These are phyloP conservation scores for Penicillium angulare DNA, from an alignment of 495 filamentous ascomycete genomes.

Conservation along the genomic window DNA sequence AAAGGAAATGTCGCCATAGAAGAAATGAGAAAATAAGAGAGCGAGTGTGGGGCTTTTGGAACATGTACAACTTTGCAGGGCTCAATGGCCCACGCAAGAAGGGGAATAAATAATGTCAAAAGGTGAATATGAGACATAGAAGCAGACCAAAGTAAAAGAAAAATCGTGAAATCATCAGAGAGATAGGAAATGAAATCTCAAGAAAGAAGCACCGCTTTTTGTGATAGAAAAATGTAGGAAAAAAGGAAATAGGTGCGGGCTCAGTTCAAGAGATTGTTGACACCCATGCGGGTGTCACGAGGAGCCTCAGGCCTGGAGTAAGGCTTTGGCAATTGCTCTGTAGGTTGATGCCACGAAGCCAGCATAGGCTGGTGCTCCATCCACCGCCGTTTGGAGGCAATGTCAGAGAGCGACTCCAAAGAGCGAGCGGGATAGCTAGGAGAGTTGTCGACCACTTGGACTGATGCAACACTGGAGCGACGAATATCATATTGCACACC, in stretches of 20 bases:
- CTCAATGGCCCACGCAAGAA: slow-evolving; percentile 10
- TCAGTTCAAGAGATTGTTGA: slow-evolving; percentile 40
- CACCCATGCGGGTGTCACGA: slow-evolving; percentile 48
- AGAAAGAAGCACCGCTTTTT: slow-evolving; percentile 24
- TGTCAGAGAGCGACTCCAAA: slow-evolving; percentile 31
- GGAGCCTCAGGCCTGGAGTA: slow-evolving; percentile 23
- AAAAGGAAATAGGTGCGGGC: slow-evolving; percentile 1
- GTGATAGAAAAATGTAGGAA: slow-evolving; percentile 7
- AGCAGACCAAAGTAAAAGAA: too few species aligned
- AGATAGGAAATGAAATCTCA: slow-evolving; percentile 16
- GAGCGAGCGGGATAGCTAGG: slow-evolving; percentile 23
- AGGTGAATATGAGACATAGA: too few species aligned
- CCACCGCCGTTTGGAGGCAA: slow-evolving; percentile 34
- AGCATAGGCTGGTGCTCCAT: slow-evolving; percentile 29
- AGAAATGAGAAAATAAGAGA: slow-evolving; percentile 23
- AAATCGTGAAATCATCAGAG: slow-evolving; percentile 19
- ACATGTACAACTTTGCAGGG: slow-evolving; percentile 32
- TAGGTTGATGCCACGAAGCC: slow-evolving; percentile 31
- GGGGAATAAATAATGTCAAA: slow-evolving; percentile 16
- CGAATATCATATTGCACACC: slow-evolving; percentile 36
- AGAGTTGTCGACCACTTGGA: slow-evolving; percentile 31
- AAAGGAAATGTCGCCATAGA: slow-evolving; percentile 24
- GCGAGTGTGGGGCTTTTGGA: slow-evolving; percentile 19
- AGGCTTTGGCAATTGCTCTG: slow-evolving; percentile 23
- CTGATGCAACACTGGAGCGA: slow-evolving; percentile 22